phyloP scores from a whole-genome alignment of 352 stramenopile species.

The Phytophthora quininea region DNA sequence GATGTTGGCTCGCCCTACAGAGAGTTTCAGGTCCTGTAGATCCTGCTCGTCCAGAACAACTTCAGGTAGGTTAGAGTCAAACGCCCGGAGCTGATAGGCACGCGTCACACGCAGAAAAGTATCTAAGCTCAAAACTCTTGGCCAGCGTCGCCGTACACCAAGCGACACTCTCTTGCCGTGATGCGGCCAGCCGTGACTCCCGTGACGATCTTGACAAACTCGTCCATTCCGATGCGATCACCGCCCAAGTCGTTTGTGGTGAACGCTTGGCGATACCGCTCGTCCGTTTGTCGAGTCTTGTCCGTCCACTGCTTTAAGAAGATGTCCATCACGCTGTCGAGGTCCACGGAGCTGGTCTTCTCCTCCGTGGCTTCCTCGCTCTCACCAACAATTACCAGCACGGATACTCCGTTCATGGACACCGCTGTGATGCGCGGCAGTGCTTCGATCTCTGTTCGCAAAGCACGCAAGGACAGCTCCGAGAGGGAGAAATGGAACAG shows the following conservation, averaged over 20 bases:
- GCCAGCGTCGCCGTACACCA: conserved; percentile 72
- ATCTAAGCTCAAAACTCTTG: conserved; percentile 65
- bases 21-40: conserved; percentile 50
- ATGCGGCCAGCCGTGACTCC: conserved; percentile 57
- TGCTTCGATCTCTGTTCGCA: conserved; percentile 42
- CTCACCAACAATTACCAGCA: conserved; percentile 8
- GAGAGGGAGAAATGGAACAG: conserved; percentile 60
- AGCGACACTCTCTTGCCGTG: conserved; percentile 53
- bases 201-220: conserved; percentile 80
- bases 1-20: conserved; percentile 60
- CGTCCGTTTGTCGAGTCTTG: conserved; percentile 54
- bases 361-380: conserved; percentile 7
- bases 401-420: conserved; percentile 5
- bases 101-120: conserved; percentile 60
- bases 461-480: conserved; percentile 33
- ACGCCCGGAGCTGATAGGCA: conserved; percentile 63
- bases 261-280: conserved; percentile 66
- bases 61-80: conserved; percentile 56
- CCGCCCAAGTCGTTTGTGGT: conserved; percentile 43
- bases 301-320: conserved; percentile 63
- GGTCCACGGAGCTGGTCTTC: conserved; percentile 44
- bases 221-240: conserved; percentile 63
- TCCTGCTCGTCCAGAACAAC: conserved; percentile 58
- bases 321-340: conserved; percentile 69
- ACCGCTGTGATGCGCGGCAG: conserved; percentile 27